Evolutionary conservation across 2,329 filamentous ascomycete species (phyloP).

Genomic region (Microdochium nivale): DNA sequence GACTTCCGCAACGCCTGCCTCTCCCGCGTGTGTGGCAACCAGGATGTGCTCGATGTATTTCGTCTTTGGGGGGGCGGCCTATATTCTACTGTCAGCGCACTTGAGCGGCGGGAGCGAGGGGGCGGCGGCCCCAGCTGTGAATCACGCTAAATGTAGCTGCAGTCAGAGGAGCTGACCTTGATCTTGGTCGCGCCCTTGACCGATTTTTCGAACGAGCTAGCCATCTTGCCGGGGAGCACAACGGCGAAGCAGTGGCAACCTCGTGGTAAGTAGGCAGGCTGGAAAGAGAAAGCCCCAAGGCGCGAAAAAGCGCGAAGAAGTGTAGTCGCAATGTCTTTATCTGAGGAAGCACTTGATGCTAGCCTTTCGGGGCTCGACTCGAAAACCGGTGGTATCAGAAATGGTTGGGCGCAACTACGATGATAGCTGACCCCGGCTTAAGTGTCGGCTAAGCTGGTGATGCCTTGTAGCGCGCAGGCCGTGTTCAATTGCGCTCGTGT

Average conservation of each 20-base stretch:
- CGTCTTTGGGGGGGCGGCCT: constrained; percentile 94
- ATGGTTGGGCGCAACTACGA: neutral
- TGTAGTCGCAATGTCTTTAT: neutral
- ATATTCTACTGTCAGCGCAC: constrained; percentile 7
- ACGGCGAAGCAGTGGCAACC: too few species aligned
- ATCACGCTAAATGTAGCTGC: too few species aligned
- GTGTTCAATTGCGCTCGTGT: too few species aligned
- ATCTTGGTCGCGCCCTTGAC: constrained; percentile 98
- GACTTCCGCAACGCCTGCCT: constrained; percentile 90
- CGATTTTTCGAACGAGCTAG: constrained; percentile 93
- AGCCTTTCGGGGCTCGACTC: too few species aligned
- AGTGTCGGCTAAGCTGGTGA: too few species aligned
- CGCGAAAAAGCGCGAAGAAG: too few species aligned
- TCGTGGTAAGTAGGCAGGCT: neutral
- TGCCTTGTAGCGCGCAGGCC: too few species aligned
- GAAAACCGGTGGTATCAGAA: neutral
- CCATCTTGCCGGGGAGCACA: constrained; percentile 39
- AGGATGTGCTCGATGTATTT: constrained; percentile 99
- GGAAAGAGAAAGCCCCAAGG: neutral
- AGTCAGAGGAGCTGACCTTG: constrained; percentile 52
- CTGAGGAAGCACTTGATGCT: too few species aligned
- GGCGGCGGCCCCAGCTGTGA: too few species aligned
- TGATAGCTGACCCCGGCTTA: neutral
- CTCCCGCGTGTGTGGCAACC: constrained; percentile 86
- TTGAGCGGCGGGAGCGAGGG: too few species aligned